Base-by-base conservation (phyloP, 768 basidiomycete genomes). In the Coprinopsis cinerea region DNA sequence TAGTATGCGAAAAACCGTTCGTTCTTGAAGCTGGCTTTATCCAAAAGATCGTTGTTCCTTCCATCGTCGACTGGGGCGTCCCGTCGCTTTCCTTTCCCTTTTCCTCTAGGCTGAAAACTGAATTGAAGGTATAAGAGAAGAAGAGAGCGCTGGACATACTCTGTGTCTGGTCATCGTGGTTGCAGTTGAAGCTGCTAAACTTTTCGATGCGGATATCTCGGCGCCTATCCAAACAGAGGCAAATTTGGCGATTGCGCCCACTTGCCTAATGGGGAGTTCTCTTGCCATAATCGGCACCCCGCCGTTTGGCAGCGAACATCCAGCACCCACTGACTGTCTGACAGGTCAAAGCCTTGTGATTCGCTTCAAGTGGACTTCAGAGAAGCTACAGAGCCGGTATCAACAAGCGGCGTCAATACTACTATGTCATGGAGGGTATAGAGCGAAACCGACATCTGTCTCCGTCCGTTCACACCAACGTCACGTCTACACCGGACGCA, bases 1-100 rank as follows among this genome's bases (percentile, higher is more conserved):
- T 90, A 90, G 63, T 90, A 90, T 5, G 68, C 67, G 44, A 71
- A 72, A 54, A 88, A 79, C 4, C 79, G 79, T 37, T 78, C 79
- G 57, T 90, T 90, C 45, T 78, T 58, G 86, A 89, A 88, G 61
- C 81, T 78, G 25, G 67, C 56, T 54, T 75, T 81, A 49, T 79
- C 77, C 43, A 85, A 68, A 44, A 75, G 66, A 59, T 77, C 77
- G 23, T 73, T 72, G 36, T 45, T 32, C 17, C 44, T 27, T 4
- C 28, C 44, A 23, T 45, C 44, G n/a, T 45, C 44, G 9, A n/a
- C 44, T 23, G 42, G 9, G 11, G 44, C n/a, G n/a, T 32, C 44
- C 17, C 28, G 9, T 4, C 41, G 15, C 41, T 45, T 45, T 45
- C 44, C 44, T 45, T 45, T 45, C 25, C 44, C 44, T 45, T 45